phyloP scores from a whole-genome alignment of 805 yeast species.

The Yarrowia keelungensis region DNA sequence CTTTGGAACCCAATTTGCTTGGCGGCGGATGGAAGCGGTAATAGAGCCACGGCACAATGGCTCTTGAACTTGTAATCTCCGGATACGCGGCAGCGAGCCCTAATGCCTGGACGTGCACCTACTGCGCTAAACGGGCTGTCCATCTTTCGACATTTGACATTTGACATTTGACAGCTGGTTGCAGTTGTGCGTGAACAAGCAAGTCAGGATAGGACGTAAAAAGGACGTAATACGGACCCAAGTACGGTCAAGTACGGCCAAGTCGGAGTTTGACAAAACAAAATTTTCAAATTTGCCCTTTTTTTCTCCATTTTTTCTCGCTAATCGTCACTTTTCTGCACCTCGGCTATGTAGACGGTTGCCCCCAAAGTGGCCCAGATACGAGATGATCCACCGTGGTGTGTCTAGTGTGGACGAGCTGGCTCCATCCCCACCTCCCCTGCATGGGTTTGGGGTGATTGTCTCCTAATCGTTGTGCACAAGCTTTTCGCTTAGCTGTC shows the following conservation, averaged over 20 bases:
- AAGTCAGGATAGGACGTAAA: too few relatives aligned
- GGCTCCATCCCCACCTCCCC: conserved; percentile 13
- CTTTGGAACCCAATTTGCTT: neutral
- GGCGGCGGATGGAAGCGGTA: neutral
- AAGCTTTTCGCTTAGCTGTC: conserved; percentile 27
- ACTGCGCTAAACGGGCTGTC: too few relatives aligned
- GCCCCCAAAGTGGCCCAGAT: neutral
- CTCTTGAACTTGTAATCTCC: conserved; percentile 17
- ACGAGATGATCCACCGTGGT: neutral
- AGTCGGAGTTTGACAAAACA: too few relatives aligned
- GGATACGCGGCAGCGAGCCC: conserved; percentile 7
- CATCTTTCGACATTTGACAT: neutral
- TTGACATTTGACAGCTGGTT: neutral
- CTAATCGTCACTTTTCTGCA: too few relatives aligned
- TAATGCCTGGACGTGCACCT: too few relatives aligned
- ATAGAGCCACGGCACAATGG: conserved; percentile 29
- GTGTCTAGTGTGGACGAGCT: too few relatives aligned
- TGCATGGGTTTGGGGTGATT: neutral
- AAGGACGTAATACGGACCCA: too few relatives aligned
- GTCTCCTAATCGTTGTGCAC: neutral
- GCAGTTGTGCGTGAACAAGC: neutral
- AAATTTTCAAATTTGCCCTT: too few relatives aligned
- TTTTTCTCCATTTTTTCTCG: too few relatives aligned
- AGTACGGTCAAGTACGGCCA: too few relatives aligned
- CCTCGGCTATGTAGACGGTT: neutral